Conservation (phyloP, 805 yeast species). For the Candida sonorensis region DNA sequence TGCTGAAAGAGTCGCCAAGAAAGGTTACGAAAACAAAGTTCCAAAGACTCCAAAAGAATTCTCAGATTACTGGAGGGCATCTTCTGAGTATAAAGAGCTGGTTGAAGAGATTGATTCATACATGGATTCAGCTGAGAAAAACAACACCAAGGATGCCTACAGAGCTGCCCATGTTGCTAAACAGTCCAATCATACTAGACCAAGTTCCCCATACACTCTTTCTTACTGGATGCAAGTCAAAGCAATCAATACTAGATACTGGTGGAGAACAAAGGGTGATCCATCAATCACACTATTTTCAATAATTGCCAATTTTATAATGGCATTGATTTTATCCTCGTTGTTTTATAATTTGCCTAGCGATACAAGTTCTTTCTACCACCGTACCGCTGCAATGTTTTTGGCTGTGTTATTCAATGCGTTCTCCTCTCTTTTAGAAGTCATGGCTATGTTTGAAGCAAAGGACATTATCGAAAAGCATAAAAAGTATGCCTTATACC, state of each 20-base stretch:
- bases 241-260: slow-evolving; percentile 38
- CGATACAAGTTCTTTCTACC: slow-evolving; percentile 39
- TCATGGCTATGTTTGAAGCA: slow-evolving; percentile 44
- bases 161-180: slow-evolving; percentile 41
- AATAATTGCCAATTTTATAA: slow-evolving; percentile 37
- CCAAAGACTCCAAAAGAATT: slow-evolving; percentile 34
- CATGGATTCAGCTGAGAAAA: slow-evolving; percentile 5
- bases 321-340: slow-evolving; percentile 49
- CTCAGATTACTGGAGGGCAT: slow-evolving; percentile 29
- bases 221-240: slow-evolving; percentile 44
- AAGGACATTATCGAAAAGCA: slow-evolving; percentile 53
- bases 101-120: slow-evolving; percentile 30
- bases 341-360: slow-evolving; percentile 42
- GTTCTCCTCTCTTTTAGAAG: slow-evolving; percentile 51
- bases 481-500: slow-evolving; percentile 45
- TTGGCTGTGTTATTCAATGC: slow-evolving; percentile 57
- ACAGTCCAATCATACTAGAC: slow-evolving; percentile 41
- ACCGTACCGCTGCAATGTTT: slow-evolving; percentile 57
- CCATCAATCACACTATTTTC: slow-evolving; percentile 37
- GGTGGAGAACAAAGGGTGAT: slow-evolving; percentile 43
- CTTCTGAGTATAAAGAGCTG: slow-evolving; percentile 25
- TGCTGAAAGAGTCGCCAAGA: slow-evolving; percentile 22
- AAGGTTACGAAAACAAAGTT: slow-evolving; percentile 30
- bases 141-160: slow-evolving; percentile 7
- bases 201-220: slow-evolving; percentile 44